Base-by-base conservation (phyloP, 2,329 filamentous ascomycete species). In the Scopulariopsis brevicaulis region DNA sequence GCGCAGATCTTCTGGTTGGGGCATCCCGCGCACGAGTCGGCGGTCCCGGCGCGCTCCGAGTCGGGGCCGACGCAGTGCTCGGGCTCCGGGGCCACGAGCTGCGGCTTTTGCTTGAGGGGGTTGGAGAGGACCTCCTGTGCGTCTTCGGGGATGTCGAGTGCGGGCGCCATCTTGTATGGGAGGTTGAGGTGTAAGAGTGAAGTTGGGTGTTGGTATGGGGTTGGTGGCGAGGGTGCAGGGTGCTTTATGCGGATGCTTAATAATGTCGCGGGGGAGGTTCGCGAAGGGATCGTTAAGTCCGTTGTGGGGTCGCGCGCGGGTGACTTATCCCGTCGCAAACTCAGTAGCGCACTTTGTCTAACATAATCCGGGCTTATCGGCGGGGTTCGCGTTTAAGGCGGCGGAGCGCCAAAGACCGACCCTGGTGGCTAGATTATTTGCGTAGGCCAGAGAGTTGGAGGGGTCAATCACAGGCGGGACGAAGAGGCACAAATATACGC, bases 1-100 rank as follows among this genome's bases (percentile, higher is more conserved):
- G 93, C 92, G 76, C 94, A 99, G 66, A 99, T 96, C 54, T 84
- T 78, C 75, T 99, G 92, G 76, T 99, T 99, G 1, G 94, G 94
- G 68, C 94, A 99, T 57, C 92, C 92, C 54, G 87, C 90, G 76
- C 94, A 99, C 51, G 90, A 91, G 72, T 96, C 92, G 56, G 83
- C 82, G 60, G 78, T 78, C 61, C 85, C 85, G 58, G 85, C 85
- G 63, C 82, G 74, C 63, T 90, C 78, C 15, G 87, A 90, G 68
- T 93, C 89, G 4, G 90, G 94, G 0, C 94, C 94, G 3, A 93
- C 93, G 68, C 94, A 99, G 77, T 97, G 92, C 73, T 97, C 91
- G 75, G 93, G 93, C 69, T 97, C 92, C 48, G 94, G 93, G 22
- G 94, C 94, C 62, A 97, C 89, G 57, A 99, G 87, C 62, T 90